A percentile compares a stretch with the other conserved stretches of the same genome.
These are phyloP conservation scores for Macrophomina phaseolina DNA, from an alignment of 2,329 filamentous ascomycete genomes.

Conservation along the genomic window DNA sequence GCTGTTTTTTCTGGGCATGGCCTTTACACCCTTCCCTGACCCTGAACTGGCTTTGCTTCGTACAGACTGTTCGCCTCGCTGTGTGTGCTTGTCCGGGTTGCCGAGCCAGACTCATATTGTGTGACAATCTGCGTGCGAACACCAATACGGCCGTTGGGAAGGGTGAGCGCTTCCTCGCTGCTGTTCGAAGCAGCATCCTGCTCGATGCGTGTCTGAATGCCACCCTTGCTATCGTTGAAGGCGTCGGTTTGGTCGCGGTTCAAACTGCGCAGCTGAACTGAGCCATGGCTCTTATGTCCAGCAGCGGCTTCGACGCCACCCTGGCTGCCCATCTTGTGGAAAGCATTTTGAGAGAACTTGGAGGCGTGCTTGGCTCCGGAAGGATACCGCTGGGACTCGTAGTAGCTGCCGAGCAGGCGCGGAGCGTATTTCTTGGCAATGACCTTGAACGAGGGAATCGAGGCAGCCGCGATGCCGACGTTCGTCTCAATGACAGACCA, in stretches of 20 bases:
- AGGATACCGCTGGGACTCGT: conserved; percentile 23
- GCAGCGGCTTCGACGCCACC: background rate
- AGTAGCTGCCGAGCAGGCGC: conserved; percentile 26
- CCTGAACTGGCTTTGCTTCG: conserved; percentile 1
- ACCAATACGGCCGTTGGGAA: conserved; percentile 26
- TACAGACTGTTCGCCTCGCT: conserved; percentile 20
- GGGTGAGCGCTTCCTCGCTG: conserved; percentile 25
- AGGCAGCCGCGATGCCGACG: conserved; percentile 27
- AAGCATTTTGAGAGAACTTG: conserved; percentile 10
- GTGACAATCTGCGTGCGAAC: conserved; percentile 27
- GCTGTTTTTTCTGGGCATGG: background rate
- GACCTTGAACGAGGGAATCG: conserved; percentile 29
- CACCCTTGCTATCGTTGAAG: background rate
- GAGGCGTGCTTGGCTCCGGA: conserved; percentile 9
- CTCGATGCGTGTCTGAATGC: conserved; percentile 25
- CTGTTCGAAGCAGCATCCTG: conserved; percentile 26
- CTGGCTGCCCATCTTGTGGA: conserved; percentile 20
- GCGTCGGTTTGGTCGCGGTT: conserved; percentile 12
- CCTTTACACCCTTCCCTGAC: conserved; percentile 7
- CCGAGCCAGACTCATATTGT: conserved; percentile 5
- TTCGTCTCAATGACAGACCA: conserved; percentile 28
- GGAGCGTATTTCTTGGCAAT: conserved; percentile 27
- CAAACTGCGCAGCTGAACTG: conserved; percentile 19
- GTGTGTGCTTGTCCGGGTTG: conserved; percentile 17
- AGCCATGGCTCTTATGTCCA: background rate